A percentile compares a stretch with the other conserved stretches of the same genome.
phyloP scores from a whole-genome alignment of 345 rosid genomes.

The Corymbia maculata region DNA sequence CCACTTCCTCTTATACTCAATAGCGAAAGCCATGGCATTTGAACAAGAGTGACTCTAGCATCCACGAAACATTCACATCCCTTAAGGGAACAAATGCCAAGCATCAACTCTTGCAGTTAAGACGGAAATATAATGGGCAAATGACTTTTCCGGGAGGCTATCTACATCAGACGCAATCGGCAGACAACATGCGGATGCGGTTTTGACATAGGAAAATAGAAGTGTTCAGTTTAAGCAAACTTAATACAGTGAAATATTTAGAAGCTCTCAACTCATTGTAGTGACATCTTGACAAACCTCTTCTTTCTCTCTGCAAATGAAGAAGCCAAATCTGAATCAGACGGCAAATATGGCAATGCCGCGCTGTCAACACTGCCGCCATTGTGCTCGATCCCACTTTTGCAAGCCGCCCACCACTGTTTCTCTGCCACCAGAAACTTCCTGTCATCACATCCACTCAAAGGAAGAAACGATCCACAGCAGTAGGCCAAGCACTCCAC shows the following conservation, averaged over 20 bases:
- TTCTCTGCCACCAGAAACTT: slow-evolving; percentile 80
- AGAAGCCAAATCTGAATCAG: slow-evolving; percentile 56
- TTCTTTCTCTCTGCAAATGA: slow-evolving; percentile 51
- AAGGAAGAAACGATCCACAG: neutral
- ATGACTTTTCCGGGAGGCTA: neutral
- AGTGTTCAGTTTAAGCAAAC: neutral
- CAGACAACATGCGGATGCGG: neutral
- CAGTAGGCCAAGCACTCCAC: neutral
- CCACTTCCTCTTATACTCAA: neutral
- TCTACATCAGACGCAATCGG: neutral
- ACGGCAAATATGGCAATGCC: slow-evolving; percentile 34
- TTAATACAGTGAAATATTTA: neutral
- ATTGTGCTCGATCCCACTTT: slow-evolving; percentile 22
- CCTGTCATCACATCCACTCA: slow-evolving; percentile 21
- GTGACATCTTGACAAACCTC: slow-evolving; percentile 24
- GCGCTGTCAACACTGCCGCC: slow-evolving; percentile 13
- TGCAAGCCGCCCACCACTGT: slow-evolving; percentile 65
- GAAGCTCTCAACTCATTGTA: neutral
- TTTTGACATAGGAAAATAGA: neutral
- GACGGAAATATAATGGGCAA: neutral
- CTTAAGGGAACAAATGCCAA: neutral
- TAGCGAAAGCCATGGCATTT: neutral
- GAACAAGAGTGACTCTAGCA: neutral
- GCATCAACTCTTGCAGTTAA: neutral
- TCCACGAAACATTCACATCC: neutral